These are phyloP conservation scores for Drechslera avenae DNA, from an alignment of 2,329 filamentous ascomycete genomes.

Conservation along the genomic window DNA sequence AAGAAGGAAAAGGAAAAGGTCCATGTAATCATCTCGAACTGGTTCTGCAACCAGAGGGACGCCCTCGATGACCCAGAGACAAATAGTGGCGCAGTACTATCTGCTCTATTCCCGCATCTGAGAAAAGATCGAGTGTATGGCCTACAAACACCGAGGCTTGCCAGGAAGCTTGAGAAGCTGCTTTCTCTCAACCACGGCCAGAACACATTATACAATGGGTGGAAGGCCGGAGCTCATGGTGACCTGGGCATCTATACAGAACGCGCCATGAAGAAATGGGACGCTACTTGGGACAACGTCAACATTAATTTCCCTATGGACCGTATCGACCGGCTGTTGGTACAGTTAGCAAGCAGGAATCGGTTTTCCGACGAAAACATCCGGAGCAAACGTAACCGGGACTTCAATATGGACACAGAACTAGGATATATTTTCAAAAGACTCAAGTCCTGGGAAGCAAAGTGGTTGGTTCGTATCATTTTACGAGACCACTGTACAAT, in stretches of 20 bases:
- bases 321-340: slow-evolving; percentile 70
- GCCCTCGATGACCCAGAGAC: slow-evolving; percentile 63
- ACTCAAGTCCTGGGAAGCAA: slow-evolving; percentile 68
- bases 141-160: slow-evolving; percentile 66
- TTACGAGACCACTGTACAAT: slow-evolving; percentile 77
- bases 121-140: slow-evolving; percentile 79
- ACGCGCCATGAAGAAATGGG: slow-evolving; percentile 65
- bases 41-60: slow-evolving; percentile 70
- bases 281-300: slow-evolving; percentile 40
- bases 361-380: slow-evolving; percentile 70
- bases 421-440: slow-evolving; percentile 52
- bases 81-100: slow-evolving; percentile 69
- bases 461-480: slow-evolving; percentile 85
- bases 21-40: slow-evolving; percentile 59
- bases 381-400: slow-evolving; percentile 24
- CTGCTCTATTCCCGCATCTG: slow-evolving; percentile 75
- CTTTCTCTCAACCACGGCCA: slow-evolving; percentile 69
- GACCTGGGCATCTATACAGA: slow-evolving; percentile 78
- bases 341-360: slow-evolving; percentile 69
- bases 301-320: slow-evolving; percentile 63
- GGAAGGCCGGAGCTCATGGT: slow-evolving; percentile 61
- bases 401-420: slow-evolving; percentile 31
- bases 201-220: slow-evolving; percentile 65
- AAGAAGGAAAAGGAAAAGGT: slow-evolving; percentile 33
- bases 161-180: slow-evolving; percentile 69